Base-by-base conservation (phyloP, 352 stramenopile species). In the Phytophthora aleatoria region DNA sequence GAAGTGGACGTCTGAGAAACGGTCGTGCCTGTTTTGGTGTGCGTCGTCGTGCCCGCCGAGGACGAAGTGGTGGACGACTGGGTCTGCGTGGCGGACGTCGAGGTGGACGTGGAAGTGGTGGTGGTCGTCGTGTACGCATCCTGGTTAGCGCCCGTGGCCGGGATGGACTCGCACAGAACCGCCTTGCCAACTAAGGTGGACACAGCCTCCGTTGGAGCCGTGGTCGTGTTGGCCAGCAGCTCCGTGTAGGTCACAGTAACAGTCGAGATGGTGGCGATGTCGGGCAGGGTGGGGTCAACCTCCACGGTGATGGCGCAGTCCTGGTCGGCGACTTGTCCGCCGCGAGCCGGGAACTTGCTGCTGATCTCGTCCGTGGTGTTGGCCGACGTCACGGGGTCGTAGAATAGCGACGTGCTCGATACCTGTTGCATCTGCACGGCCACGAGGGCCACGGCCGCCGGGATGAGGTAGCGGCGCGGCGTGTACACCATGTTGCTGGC, bases 71-170 rank as follows among this genome's bases (percentile, higher is more conserved):
- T 47, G 33, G 55, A 65, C 49, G 62, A 52, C 26, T 70, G 56
- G 13, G 55, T 38, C n/a, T 41, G 35, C 35, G 35, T 41, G 35
- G 62, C 57, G 1, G 55, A 53, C 13, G 43, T 67, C 26, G 60
- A 57, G 31, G 53, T 64, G 2, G 61, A 58, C 1, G 61, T 68
- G 20, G 60, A 68, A 31, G 61, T 68, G 0, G 36, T 41, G 9
- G 61, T 64, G 3, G 61, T 69, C 12, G 11, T 68, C 33, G 64
- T 64, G 58, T 71, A 71, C 30, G 64, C 50, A 50, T 71, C 64
- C 52, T 71, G 64, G 57, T 71, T 12, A 30, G 59, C 50, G 24
- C 20, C 48, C 13, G 44, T 35, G 11, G 64, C 41, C 15, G 64
- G 64, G 11, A 59, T 59, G 31, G 6, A 10, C 45, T 55, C 45